These are phyloP conservation scores for Penicillium olsonii DNA, from an alignment of 2,329 filamentous ascomycete genomes.

Conservation along the genomic window DNA sequence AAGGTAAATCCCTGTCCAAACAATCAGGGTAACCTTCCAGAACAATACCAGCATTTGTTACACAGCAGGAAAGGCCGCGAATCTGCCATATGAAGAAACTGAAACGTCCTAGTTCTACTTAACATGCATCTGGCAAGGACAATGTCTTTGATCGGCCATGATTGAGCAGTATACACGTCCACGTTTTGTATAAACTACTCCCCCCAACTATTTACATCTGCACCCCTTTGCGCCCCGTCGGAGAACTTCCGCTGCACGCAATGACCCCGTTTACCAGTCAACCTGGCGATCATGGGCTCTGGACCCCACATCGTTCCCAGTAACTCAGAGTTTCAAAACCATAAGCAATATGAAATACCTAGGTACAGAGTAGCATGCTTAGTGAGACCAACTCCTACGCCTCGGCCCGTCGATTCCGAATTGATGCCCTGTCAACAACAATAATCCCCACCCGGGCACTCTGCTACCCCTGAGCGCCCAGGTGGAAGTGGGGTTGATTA, in stretches of 20 bases:
- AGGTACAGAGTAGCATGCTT: neutral
- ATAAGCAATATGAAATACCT: neutral
- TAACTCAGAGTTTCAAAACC: neutral
- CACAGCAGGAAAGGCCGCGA: neutral
- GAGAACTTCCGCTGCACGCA: neutral
- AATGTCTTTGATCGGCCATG: neutral
- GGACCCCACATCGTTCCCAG: neutral
- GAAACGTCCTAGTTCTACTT: neutral
- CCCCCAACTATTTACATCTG: neutral
- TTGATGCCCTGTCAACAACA: neutral
- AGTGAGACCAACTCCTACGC: neutral
- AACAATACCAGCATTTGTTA: neutral
- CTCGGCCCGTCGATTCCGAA: neutral
- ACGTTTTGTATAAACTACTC: neutral
- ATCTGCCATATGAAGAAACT: neutral
- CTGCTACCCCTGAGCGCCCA: neutral
- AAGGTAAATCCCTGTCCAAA: neutral
- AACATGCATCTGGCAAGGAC: neutral
- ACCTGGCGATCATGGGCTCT: neutral
- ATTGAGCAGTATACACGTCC: neutral
- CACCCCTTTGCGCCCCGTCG: neutral
- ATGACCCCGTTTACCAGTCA: neutral
- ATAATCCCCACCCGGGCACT: neutral
- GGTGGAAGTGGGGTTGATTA: neutral
- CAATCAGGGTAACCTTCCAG: neutral